These are phyloP conservation scores for Penicillium riverlandense DNA, from an alignment of 495 filamentous ascomycete species.

Conservation along the genomic window DNA sequence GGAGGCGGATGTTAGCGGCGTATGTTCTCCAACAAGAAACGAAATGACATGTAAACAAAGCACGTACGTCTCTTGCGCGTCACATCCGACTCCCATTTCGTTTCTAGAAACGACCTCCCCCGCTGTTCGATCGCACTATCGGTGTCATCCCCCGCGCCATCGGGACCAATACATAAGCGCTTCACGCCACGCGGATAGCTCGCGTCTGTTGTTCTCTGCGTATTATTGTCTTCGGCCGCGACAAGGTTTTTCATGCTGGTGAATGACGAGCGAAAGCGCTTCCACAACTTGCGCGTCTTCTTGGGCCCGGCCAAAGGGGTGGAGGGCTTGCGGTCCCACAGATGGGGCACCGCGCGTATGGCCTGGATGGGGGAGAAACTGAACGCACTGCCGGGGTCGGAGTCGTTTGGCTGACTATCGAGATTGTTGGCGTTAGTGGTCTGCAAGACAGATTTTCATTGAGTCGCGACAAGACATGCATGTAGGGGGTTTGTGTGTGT, in stretches of 20 bases:
- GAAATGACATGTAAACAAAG: neutral
- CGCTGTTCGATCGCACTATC: constrained; percentile 7
- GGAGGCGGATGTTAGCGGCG: neutral
- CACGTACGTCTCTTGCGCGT: constrained; percentile 35
- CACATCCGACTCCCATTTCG: constrained; percentile 30
- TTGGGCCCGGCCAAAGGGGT: constrained; percentile 38
- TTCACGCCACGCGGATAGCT: constrained; percentile 34
- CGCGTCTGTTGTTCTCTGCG: no score
- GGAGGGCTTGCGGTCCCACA: constrained; percentile 50
- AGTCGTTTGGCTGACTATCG: constrained; percentile 7
- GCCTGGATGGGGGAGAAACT: constrained; percentile 33
- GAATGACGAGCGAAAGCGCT: constrained; percentile 37
- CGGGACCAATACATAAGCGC: constrained; percentile 29
- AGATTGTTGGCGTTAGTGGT: constrained; percentile 6
- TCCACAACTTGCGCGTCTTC: constrained; percentile 46
- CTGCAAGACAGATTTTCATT: neutral
- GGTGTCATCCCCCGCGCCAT: constrained; percentile 1
- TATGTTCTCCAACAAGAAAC: neutral
- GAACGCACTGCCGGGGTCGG: constrained; percentile 19
- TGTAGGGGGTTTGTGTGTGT: no score
- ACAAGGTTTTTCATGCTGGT: constrained; percentile 21
- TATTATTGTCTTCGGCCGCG: no score
- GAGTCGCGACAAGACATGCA: neutral
- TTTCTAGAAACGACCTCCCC: constrained; percentile 32
- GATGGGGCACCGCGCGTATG: constrained; percentile 28